Conservation (phyloP, 2,329 filamentous ascomycete species). For the Cryoendolithus antarcticus region DNA sequence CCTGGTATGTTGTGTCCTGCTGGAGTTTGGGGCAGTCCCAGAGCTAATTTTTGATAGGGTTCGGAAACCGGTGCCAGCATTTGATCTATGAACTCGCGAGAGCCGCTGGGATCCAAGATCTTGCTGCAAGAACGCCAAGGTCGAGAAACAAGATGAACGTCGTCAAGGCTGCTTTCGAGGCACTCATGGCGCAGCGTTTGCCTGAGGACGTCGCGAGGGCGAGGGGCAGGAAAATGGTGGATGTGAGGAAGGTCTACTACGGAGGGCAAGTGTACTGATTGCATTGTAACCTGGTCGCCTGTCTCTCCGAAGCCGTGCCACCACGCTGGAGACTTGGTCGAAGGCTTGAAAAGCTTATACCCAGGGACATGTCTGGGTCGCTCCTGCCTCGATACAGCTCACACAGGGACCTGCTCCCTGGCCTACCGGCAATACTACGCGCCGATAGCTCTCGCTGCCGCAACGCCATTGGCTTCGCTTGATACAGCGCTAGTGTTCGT, state of each 20-base stretch:
- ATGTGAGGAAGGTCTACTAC: slow-evolving; percentile 95
- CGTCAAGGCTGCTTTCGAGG: slow-evolving; percentile 79
- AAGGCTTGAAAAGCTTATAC: no score
- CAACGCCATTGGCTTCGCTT: no score
- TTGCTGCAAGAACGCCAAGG: slow-evolving; percentile 69
- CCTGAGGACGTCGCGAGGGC: slow-evolving; percentile 84
- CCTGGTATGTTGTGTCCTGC: slow-evolving; percentile 53
- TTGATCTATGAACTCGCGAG: slow-evolving; percentile 92
- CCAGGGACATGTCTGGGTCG: no score
- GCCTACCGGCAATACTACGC: no score
- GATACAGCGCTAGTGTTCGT: no score
- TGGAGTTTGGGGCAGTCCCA: background rate
- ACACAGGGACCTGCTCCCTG: no score
- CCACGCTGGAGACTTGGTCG: no score
- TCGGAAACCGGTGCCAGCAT: slow-evolving; percentile 81
- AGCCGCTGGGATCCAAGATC: slow-evolving; percentile 72
- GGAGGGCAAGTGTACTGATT: slow-evolving; percentile 55
- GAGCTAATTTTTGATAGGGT: slow-evolving; percentile 46
- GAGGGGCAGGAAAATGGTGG: slow-evolving; percentile 86
- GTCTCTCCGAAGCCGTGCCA: no score
- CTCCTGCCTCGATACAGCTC: no score
- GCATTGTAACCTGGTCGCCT: background rate
- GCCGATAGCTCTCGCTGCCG: no score
- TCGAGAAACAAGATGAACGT: slow-evolving; percentile 96
- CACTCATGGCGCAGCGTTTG: slow-evolving; percentile 68